Percentiles rank a stretch among this genome's conserved stretches.
Evolutionary conservation across 78 protist genomes (phyloP).

Genomic region (Diacronema lutheri): DNA sequence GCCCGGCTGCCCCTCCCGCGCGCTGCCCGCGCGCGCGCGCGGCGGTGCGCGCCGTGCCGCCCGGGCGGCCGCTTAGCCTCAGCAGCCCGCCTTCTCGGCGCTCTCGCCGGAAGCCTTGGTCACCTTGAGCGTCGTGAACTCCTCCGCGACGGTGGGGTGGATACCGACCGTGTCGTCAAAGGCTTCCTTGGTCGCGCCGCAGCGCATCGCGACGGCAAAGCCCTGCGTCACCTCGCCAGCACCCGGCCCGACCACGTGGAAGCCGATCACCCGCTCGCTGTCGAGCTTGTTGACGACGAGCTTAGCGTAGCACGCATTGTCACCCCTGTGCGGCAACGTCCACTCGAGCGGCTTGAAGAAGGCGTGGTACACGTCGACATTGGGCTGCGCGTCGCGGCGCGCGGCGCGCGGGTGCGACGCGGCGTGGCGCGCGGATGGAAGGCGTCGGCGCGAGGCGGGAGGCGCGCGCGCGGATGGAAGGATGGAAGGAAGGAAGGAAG

Average conservation of each 20-base stretch:
- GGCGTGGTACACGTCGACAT: conserved; percentile 36
- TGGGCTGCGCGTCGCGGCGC: too few species aligned
- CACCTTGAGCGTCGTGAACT: conserved; percentile 59
- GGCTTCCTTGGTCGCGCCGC: conserved; percentile 48
- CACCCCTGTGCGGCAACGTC: conserved; percentile 68
- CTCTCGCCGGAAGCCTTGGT: conserved; percentile 63
- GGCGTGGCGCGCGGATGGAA: background rate
- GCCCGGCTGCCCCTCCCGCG: too few species aligned
- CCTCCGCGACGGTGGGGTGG: conserved; percentile 90
- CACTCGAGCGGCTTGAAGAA: conserved; percentile 69
- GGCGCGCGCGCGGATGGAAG: background rate
- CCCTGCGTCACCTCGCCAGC: conserved; percentile 93
- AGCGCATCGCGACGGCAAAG: conserved; percentile 57
- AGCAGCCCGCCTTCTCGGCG: conserved; percentile 74
- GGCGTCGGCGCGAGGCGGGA: too few species aligned
- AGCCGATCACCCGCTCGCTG: conserved; percentile 68
- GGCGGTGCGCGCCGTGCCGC: too few species aligned
- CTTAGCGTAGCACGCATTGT: conserved; percentile 62
- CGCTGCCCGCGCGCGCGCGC: too few species aligned
- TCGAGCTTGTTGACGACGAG: conserved; percentile 54
- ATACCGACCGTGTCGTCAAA: conserved; percentile 89
- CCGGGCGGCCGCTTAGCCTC: conserved; percentile 55
- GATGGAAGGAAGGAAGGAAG: background rate
- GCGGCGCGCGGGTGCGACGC: too few species aligned
- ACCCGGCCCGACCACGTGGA: conserved; percentile 82